These are phyloP conservation scores for Pichia eremophila DNA, from an alignment of 805 yeast species.

Conservation along the genomic window DNA sequence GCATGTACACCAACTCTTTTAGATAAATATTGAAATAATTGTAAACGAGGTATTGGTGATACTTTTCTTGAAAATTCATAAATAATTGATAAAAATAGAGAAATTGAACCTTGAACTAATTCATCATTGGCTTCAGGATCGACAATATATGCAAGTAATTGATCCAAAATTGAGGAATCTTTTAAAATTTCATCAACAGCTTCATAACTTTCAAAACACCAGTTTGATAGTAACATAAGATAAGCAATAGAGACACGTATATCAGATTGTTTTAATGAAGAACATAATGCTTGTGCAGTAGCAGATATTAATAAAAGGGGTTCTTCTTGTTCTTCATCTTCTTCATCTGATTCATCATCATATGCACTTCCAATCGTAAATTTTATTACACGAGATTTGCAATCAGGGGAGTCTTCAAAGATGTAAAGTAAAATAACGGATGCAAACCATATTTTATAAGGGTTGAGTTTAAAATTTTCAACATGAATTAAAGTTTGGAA, in stretches of 20 bases:
- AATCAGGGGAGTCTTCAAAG: slow-evolving; percentile 44
- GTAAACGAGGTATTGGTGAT: slow-evolving; percentile 57
- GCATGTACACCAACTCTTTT: slow-evolving; percentile 76
- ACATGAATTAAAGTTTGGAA: slow-evolving; percentile 67
- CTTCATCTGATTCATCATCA: slow-evolving; percentile 26
- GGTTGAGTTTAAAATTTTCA: slow-evolving; percentile 67
- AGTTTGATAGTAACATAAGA: slow-evolving; percentile 57
- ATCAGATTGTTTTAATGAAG: slow-evolving; percentile 53
- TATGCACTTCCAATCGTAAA: slow-evolving; percentile 51
- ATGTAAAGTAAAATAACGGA: slow-evolving; percentile 53
- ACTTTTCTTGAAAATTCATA: slow-evolving; percentile 63
- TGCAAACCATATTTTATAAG: slow-evolving; percentile 83
- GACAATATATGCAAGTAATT: slow-evolving; percentile 58
- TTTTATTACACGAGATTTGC: slow-evolving; percentile 37
- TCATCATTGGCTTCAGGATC: slow-evolving; percentile 27
- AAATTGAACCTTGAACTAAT: slow-evolving; percentile 61
- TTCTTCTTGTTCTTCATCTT: slow-evolving; percentile 54
- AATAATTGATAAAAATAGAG: slow-evolving; percentile 61
- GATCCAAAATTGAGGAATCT: slow-evolving; percentile 56
- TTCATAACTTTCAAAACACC: slow-evolving; percentile 69
- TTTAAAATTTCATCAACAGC: slow-evolving; percentile 70
- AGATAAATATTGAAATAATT: slow-evolving; percentile 50
- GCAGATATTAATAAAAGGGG: slow-evolving; percentile 63
- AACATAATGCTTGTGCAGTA: slow-evolving; percentile 60
- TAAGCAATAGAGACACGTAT: slow-evolving; percentile 74